These are phyloP conservation scores for Cercophora samala DNA, from an alignment of 495 filamentous ascomycete genomes.

Conservation along the genomic window DNA sequence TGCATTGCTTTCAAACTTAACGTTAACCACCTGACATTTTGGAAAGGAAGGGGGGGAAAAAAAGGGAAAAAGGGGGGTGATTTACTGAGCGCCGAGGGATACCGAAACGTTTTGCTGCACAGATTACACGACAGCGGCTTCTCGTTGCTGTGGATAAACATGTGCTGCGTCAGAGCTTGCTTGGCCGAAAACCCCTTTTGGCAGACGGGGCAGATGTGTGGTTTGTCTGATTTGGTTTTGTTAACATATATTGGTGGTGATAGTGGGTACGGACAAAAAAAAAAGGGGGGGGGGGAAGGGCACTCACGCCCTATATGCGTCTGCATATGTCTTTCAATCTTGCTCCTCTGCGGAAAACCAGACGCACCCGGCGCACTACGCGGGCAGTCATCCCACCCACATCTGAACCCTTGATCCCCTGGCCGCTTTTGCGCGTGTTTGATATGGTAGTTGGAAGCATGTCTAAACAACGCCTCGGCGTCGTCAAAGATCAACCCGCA, in stretches of 20 bases:
- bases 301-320: slow-evolving; percentile 62
- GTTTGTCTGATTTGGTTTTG: slow-evolving; percentile 48
- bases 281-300: slow-evolving; percentile 8
- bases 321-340: slow-evolving; percentile 61
- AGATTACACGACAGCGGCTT: slow-evolving; percentile 55
- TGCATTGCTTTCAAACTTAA: too few relatives aligned
- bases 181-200: slow-evolving; percentile 55
- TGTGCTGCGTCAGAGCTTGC: slow-evolving; percentile 60
- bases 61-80: slow-evolving; percentile 1
- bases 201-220: slow-evolving; percentile 52
- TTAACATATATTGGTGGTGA: background rate
- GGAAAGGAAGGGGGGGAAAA: background rate
- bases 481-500: slow-evolving; percentile 28
- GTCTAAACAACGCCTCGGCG: slow-evolving; percentile 32
- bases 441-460: slow-evolving; percentile 32
- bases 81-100: slow-evolving; percentile 54
- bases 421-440: slow-evolving; percentile 29
- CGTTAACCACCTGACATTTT: too few relatives aligned
- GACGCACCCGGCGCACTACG: slow-evolving; percentile 40
- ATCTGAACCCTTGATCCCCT: slow-evolving; percentile 32
- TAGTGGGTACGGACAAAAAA: background rate
- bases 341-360: slow-evolving; percentile 56
- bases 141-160: slow-evolving; percentile 58
- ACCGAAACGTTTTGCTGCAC: slow-evolving; percentile 54
- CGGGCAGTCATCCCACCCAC: slow-evolving; percentile 37